Evolutionary conservation across 73 alveolate genomes (phyloP).

Genomic region (Uronychia binucleata): DNA sequence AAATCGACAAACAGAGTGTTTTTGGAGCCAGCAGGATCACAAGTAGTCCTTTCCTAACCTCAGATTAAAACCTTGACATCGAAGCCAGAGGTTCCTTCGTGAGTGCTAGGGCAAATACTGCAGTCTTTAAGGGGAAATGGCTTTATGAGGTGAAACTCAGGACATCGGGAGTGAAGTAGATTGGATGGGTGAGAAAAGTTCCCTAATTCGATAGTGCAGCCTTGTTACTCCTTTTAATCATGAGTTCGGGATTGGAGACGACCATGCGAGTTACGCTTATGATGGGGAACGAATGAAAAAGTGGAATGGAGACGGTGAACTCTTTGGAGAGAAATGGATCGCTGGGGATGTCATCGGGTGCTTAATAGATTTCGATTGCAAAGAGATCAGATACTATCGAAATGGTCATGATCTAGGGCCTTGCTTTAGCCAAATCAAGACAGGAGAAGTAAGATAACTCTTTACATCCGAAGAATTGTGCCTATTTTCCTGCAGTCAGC

Average conservation of each 20-base stretch:
- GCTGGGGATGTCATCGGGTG: constrained; percentile 81
- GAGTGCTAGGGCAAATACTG: constrained; percentile 64
- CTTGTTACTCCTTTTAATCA: constrained; percentile 58
- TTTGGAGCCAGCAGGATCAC: neutral
- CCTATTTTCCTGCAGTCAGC: constrained; percentile 77
- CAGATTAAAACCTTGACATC: neutral
- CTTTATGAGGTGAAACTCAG: constrained; percentile 71
- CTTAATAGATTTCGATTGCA: constrained; percentile 65
- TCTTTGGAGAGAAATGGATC: constrained; percentile 77
- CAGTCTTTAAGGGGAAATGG: constrained; percentile 74
- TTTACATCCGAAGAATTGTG: constrained; percentile 46
- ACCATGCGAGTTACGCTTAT: constrained; percentile 59
- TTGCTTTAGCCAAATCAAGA: constrained; percentile 61
- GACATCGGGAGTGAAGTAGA: constrained; percentile 76
- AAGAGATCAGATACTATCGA: constrained; percentile 60
- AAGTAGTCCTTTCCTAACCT: neutral
- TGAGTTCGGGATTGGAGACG: constrained; percentile 79
- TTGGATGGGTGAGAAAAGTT: constrained; percentile 52
- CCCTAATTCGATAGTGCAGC: constrained; percentile 21
- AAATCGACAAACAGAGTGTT: neutral
- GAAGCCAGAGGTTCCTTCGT: constrained; percentile 27
- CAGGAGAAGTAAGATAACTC: constrained; percentile 36
- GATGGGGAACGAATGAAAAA: constrained; percentile 72
- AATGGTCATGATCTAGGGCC: constrained; percentile 70
- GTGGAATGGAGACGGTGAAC: constrained; percentile 63